phyloP scores from a whole-genome alignment of 2,329 filamentous ascomycete species.

The Westerdykella sp. region DNA sequence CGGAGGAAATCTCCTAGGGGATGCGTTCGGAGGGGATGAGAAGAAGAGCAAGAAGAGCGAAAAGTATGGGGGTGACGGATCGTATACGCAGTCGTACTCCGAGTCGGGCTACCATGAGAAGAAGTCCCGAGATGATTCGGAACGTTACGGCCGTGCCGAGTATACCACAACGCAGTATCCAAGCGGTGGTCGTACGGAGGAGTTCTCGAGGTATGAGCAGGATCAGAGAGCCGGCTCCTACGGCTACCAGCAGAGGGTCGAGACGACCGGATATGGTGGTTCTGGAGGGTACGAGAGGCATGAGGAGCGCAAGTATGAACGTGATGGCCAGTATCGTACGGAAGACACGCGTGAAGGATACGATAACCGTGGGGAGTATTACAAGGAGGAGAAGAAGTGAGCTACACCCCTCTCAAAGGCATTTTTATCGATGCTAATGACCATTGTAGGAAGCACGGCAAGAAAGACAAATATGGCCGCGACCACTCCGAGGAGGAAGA shows the following conservation, averaged over 20 bases:
- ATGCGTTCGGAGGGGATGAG: constrained; percentile 49
- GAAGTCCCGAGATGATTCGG: constrained; percentile 30
- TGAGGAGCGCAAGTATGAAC: constrained; percentile 50
- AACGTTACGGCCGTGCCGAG: constrained; percentile 56
- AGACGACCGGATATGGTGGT: constrained; percentile 44
- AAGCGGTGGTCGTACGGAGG: constrained; percentile 52
- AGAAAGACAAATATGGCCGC: constrained; percentile 22
- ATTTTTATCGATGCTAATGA: constrained; percentile 11
- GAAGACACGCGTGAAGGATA: constrained; percentile 34
- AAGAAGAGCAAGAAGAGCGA: constrained; percentile 51
- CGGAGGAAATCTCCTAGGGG: constrained; percentile 58
- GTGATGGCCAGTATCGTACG: constrained; percentile 36
- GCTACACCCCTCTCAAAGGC: constrained; percentile 2
- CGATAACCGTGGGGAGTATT: constrained; percentile 35
- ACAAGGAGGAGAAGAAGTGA: constrained; percentile 38
- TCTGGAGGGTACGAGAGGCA: constrained; percentile 55
- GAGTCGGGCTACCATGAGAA: constrained; percentile 53
- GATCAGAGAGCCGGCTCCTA: constrained; percentile 43
- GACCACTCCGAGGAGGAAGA: constrained; percentile 18
- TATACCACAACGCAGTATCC: constrained; percentile 54
- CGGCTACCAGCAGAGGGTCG: constrained; percentile 54
- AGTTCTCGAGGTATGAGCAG: constrained; percentile 57
- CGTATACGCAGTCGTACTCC: constrained; percentile 54
- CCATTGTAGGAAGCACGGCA: constrained; percentile 26
- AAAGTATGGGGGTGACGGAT: constrained; percentile 53